These are phyloP conservation scores for Botrytis elliptica DNA, from an alignment of 2,329 filamentous ascomycete species.

Conservation along the genomic window DNA sequence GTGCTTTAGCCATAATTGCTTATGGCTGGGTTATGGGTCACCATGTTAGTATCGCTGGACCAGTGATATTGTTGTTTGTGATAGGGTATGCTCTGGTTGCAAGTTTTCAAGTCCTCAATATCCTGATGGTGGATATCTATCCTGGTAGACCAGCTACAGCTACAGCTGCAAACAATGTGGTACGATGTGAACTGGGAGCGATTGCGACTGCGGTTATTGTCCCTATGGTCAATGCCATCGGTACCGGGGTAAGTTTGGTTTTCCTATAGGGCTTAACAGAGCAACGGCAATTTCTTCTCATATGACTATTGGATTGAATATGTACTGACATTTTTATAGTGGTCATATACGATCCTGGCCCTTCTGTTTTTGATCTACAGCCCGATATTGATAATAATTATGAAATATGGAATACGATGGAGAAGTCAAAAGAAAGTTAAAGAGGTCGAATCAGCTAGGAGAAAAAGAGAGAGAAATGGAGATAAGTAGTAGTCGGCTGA, in stretches of 20 bases:
- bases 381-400: background rate
- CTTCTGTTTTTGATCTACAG: background rate
- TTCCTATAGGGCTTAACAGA: background rate
- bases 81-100: slow-evolving; percentile 52
- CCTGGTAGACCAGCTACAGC: slow-evolving; percentile 39
- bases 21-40: slow-evolving; percentile 54
- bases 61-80: slow-evolving; percentile 48
- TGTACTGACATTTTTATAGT: slow-evolving; percentile 28
- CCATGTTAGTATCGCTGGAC: slow-evolving; percentile 46
- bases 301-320: background rate
- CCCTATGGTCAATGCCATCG: slow-evolving; percentile 52
- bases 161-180: slow-evolving; percentile 56
- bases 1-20: slow-evolving; percentile 46
- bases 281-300: background rate
- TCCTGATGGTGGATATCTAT: slow-evolving; percentile 56
- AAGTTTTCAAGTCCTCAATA: slow-evolving; percentile 51
- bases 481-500: background rate
- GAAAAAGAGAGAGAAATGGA: background rate
- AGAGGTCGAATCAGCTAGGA: background rate
- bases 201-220: slow-evolving; percentile 52
- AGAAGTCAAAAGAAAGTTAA: background rate
- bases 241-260: slow-evolving; percentile 41
- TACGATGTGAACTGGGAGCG: slow-evolving; percentile 55
- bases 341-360: slow-evolving; percentile 49
- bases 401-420: background rate